These are phyloP conservation scores for Sporothrix protearum DNA, from an alignment of 2,329 filamentous ascomycete species.

Conservation along the genomic window DNA sequence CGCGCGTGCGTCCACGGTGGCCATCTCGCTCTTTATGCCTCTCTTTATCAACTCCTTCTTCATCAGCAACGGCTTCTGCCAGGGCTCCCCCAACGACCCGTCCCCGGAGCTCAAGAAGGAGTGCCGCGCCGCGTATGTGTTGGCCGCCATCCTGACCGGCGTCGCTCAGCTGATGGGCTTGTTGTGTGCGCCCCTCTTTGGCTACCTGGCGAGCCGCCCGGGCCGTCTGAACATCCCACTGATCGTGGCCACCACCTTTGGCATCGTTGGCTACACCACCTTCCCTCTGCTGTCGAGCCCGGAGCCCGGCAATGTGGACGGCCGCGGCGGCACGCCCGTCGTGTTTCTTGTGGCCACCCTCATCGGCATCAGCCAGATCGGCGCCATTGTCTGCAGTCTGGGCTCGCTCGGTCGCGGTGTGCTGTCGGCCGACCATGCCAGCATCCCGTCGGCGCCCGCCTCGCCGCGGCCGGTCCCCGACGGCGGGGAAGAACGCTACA, in stretches of 20 bases:
- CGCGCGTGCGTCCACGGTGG: conserved; percentile 88
- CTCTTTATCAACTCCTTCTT: conserved; percentile 91
- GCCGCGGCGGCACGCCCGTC: conserved; percentile 61
- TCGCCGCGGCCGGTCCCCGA: conserved; percentile 24
- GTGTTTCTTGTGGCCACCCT: conserved; percentile 76
- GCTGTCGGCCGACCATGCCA: conserved; percentile 47
- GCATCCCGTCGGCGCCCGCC: conserved; percentile 22
- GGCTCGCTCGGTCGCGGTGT: conserved; percentile 81
- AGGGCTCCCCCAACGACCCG: conserved; percentile 59
- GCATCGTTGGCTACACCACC: conserved; percentile 71
- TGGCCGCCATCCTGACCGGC: conserved; percentile 83
- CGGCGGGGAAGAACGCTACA: conserved; percentile 26
- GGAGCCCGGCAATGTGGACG: conserved; percentile 62
- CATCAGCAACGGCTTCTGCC: conserved; percentile 74
- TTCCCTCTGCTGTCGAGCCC: conserved; percentile 77
- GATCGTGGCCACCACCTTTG: conserved; percentile 65
- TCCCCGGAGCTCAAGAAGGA: conserved; percentile 75
- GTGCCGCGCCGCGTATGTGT: conserved; percentile 80
- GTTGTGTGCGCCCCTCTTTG: conserved; percentile 80
- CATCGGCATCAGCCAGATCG: conserved; percentile 90
- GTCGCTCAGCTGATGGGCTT: conserved; percentile 84
- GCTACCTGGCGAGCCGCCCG: conserved; percentile 66
- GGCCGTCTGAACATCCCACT: conserved; percentile 64
- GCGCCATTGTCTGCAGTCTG: conserved; percentile 93
- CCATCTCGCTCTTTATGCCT: conserved; percentile 91